A percentile compares a stretch with the other conserved stretches of the same genome.
Conservation (phyloP, 2,329 filamentous ascomycete genomes). For the Fusarium napiforme region DNA sequence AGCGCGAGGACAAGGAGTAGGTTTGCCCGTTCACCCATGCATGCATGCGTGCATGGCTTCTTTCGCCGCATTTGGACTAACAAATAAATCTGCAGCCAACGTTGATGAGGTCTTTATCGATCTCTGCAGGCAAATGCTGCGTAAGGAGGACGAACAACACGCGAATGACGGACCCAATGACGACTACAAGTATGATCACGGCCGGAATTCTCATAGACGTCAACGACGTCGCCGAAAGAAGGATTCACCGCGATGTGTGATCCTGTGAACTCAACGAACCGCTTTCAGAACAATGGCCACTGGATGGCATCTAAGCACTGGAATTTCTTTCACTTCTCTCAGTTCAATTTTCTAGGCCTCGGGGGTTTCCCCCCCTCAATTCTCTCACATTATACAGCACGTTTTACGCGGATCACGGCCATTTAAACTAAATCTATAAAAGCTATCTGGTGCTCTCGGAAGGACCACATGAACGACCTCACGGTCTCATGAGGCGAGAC, state of each 20-base stretch:
- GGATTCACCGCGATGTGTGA: constrained; percentile 55
- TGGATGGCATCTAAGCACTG: constrained; percentile 29
- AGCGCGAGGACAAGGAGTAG: constrained; percentile 80
- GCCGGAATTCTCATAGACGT: constrained; percentile 44
- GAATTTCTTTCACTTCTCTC: constrained; percentile 18
- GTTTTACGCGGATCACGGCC: constrained; percentile 21
- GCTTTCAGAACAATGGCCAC: constrained; percentile 19
- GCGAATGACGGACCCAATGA: constrained; percentile 50
- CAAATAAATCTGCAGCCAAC: constrained; percentile 64
- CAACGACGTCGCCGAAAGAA: constrained; percentile 48
- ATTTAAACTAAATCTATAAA: constrained; percentile 22
- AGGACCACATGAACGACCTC: constrained; percentile 29
- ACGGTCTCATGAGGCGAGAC: constrained; percentile 35
- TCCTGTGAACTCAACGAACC: constrained; percentile 50
- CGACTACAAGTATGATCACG: constrained; percentile 55
- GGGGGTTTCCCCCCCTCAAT: background rate
- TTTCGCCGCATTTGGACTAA: constrained; percentile 43
- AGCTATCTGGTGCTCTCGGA: constrained; percentile 15
- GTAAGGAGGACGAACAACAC: constrained; percentile 70
- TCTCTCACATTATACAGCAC: constrained; percentile 18
- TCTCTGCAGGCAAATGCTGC: constrained; percentile 84
- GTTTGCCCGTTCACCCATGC: constrained; percentile 40
- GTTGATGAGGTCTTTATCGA: constrained; percentile 92
- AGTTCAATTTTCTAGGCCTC: constrained; percentile 7
- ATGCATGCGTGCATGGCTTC: background rate